Base-by-base conservation (phyloP, 345 rosid species). In the Citrus trifoliata region DNA sequence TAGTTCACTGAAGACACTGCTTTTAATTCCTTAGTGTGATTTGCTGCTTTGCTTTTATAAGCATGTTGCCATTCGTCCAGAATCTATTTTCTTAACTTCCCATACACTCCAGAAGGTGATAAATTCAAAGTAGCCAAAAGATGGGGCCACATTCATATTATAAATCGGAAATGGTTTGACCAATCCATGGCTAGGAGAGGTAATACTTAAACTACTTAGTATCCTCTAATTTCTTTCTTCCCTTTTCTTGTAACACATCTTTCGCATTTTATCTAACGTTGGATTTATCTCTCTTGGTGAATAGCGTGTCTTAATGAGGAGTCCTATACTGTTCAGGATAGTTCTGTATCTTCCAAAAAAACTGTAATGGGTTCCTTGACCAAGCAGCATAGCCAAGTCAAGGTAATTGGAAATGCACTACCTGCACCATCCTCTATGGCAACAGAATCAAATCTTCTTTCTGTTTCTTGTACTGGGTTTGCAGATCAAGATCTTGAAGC, bases 281-380 rank as follows among this genome's bases (percentile, higher is more conserved):
- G 53, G 61, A 66, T 78, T 66, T 88, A 65, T 81, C 82, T 79
- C 75, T 74, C 79, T 81, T 85, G 82, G 68, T 87, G 91, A 71
- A 81, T 88, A 96, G 98, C 92, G 71, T 91, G 98, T 85, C 97
- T 96, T 79, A 89, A 64, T 82, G 98, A 96, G 90, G 92, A 90
- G 85, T 86, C 89, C 75, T 96, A 88, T 87, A 89, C 97, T 86
- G 97, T 93, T 87, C 89, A 85, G 78, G 80, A 83, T 76, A 83
- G 83, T 77, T 80, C 86, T 79, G 62, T 82, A 77, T 80, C 90
- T 80, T 75, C 86, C 80, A 82, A 59, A 73, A 88, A 81, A 86
- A 84, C 81, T 78, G 65, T 69, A 74, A 83, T 76, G 76, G 77
- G 82, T 76, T 78, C 82, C 80, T 80, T 82, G 48, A 62, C 70